Evolutionary conservation across 768 basidiomycete species (phyloP).

Genomic region (Suillus subalutaceus): DNA sequence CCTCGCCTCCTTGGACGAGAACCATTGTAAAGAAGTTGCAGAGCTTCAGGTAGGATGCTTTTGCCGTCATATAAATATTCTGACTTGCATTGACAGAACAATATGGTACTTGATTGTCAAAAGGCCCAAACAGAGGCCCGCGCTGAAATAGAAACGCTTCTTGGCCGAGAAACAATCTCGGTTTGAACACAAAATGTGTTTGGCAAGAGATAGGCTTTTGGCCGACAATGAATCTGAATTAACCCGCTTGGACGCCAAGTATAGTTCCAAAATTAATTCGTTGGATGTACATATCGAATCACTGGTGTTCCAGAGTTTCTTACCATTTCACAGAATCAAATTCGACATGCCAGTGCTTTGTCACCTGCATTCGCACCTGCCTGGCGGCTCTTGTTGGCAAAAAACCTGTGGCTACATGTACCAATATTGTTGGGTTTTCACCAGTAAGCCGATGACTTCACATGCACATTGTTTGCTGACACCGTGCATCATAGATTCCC

Average conservation of each 20-base stretch:
- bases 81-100: neutral
- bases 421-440: neutral
- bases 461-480: too few relatives aligned
- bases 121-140: too few relatives aligned
- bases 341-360: too few relatives aligned
- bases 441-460: too few relatives aligned
- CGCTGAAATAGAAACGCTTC: too few relatives aligned
- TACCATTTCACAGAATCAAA: too few relatives aligned
- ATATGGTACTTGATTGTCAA: neutral
- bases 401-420: neutral
- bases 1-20: neutral
- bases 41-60: neutral
- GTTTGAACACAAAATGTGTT: neutral
- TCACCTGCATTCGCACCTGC: too few relatives aligned
- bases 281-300: neutral
- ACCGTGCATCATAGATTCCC: neutral
- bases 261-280: neutral
- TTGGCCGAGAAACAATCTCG: neutral
- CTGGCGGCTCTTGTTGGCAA: too few relatives aligned
- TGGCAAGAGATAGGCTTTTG: neutral
- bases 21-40: neutral
- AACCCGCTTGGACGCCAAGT: neutral
- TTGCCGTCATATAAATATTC: neutral
- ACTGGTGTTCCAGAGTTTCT: too few relatives aligned
- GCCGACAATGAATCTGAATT: neutral